Evolutionary conservation across 31 red algal species (phyloP).

Genomic region (Pterothamnion heteromorphum): DNA sequence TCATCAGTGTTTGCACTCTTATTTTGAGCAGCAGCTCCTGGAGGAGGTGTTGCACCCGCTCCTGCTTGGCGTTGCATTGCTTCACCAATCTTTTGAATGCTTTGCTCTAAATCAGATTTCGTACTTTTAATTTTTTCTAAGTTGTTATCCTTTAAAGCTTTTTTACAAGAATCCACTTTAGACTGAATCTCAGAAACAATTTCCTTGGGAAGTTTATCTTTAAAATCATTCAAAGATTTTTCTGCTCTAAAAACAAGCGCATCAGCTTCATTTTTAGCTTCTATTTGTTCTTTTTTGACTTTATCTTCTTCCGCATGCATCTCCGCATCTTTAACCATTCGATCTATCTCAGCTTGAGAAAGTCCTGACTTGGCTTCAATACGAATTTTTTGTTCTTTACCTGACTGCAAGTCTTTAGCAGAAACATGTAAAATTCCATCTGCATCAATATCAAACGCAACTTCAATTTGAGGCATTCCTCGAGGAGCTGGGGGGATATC

Average conservation of each 20-base stretch:
- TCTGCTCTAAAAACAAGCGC: neutral
- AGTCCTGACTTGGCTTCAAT: conserved; percentile 47
- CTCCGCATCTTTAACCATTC: conserved; percentile 60
- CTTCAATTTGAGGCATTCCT: conserved; percentile 64
- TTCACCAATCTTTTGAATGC: too few species aligned
- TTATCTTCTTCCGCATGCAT: conserved; percentile 58
- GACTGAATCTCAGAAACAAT: too few species aligned
- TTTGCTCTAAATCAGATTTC: too few species aligned
- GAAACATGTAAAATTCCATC: conserved; percentile 55
- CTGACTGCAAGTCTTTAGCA: conserved; percentile 51
- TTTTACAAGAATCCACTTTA: too few species aligned
- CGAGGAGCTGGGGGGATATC: conserved; percentile 41
- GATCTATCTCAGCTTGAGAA: conserved; percentile 55
- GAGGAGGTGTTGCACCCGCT: too few species aligned
- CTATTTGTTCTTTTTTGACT: conserved; percentile 36
- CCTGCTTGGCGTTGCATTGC: too few species aligned
- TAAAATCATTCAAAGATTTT: too few species aligned
- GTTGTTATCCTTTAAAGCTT: too few species aligned
- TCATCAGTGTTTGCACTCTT: too few species aligned
- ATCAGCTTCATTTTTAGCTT: conserved; percentile 59
- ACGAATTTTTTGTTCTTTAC: conserved; percentile 50
- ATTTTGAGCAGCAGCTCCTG: too few species aligned
- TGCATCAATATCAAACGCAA: conserved; percentile 65
- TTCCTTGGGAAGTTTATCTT: too few species aligned
- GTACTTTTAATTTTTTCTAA: too few species aligned